These are phyloP conservation scores for Phytophthora ohioensis DNA, from an alignment of 352 stramenopile species.

Conservation along the genomic window DNA sequence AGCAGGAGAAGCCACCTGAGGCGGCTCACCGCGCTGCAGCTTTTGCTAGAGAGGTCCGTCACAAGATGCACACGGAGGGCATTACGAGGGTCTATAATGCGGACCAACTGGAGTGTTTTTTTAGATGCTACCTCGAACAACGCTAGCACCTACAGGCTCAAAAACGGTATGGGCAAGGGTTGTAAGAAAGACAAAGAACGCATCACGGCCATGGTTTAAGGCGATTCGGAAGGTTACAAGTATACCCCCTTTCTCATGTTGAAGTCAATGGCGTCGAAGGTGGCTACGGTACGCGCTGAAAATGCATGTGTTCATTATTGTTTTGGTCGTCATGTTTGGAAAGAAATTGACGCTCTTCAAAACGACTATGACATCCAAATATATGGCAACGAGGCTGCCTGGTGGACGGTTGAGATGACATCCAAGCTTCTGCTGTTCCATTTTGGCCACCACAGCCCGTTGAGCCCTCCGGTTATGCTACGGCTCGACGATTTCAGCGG, in stretches of 20 bases:
- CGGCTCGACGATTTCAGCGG: not conserved
- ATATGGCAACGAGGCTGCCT: not conserved
- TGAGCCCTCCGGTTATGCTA: not conserved
- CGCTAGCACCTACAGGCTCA: not conserved
- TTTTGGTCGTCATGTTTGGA: not conserved
- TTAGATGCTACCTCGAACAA: not conserved
- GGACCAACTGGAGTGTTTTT: not conserved
- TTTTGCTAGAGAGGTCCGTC: not conserved
- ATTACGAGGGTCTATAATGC: not conserved
- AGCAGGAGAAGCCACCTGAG: not conserved
- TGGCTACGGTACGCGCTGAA: not conserved
- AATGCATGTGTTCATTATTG: not conserved
- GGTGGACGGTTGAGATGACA: not conserved
- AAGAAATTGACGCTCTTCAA: not conserved
- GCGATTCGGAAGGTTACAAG: not conserved
- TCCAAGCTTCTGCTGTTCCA: not conserved
- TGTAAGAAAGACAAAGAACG: not conserved
- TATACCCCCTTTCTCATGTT: not conserved
- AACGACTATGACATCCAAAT: not conserved
- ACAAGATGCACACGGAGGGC: not conserved
- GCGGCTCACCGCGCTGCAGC: not conserved
- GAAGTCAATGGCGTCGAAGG: not conserved
- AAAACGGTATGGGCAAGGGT: not conserved
- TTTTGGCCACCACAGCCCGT: not conserved
- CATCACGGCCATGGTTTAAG: not conserved